phyloP scores from a whole-genome alignment of 495 filamentous ascomycete genomes.

The Neurospora sp. region DNA sequence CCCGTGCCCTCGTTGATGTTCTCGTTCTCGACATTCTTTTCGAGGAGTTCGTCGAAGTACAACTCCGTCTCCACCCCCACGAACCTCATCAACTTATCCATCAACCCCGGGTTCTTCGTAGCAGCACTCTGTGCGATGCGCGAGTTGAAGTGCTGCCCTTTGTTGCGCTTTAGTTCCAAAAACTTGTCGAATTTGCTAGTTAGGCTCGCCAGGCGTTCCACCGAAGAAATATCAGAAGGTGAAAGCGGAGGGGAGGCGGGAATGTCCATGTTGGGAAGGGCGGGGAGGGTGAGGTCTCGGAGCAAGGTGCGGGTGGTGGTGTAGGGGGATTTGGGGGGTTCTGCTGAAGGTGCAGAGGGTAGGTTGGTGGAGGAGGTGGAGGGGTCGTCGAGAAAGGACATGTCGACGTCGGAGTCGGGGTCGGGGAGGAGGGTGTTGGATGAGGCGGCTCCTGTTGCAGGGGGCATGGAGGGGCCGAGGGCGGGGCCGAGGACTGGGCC shows the following conservation, averaged over 20 bases:
- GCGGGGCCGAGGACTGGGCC: slow-evolving; percentile 28
- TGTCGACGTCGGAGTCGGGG: slow-evolving; percentile 9
- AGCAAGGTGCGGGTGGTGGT: slow-evolving; percentile 53
- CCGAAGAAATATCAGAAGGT: slow-evolving; percentile 38
- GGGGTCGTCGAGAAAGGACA: slow-evolving; percentile 12
- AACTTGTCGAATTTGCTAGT: slow-evolving; percentile 76
- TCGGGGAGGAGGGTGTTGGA: neutral
- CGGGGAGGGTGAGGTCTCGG: slow-evolving; percentile 77
- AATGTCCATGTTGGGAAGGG: slow-evolving; percentile 66
- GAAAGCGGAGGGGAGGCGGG: slow-evolving; percentile 76
- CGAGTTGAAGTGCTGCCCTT: slow-evolving; percentile 84
- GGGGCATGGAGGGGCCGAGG: slow-evolving; percentile 13
- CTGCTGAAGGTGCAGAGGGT: neutral
- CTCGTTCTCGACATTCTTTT: no score
- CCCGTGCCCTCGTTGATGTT: no score
- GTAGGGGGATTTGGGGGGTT: slow-evolving; percentile 56
- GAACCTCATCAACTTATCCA: slow-evolving; percentile 71
- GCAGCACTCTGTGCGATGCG: slow-evolving; percentile 60
- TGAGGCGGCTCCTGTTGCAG: neutral
- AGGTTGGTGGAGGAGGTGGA: neutral
- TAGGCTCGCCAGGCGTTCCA: slow-evolving; percentile 16
- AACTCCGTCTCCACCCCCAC: slow-evolving; percentile 49
- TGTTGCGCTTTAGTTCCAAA: slow-evolving; percentile 63
- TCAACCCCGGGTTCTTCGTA: slow-evolving; percentile 69
- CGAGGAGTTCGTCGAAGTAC: slow-evolving; percentile 25